A percentile compares a stretch with the other conserved stretches of the same genome.
These are phyloP conservation scores for Tylopilus sp. DNA, from an alignment of 1,284 basidiomycete species.

Conservation along the genomic window DNA sequence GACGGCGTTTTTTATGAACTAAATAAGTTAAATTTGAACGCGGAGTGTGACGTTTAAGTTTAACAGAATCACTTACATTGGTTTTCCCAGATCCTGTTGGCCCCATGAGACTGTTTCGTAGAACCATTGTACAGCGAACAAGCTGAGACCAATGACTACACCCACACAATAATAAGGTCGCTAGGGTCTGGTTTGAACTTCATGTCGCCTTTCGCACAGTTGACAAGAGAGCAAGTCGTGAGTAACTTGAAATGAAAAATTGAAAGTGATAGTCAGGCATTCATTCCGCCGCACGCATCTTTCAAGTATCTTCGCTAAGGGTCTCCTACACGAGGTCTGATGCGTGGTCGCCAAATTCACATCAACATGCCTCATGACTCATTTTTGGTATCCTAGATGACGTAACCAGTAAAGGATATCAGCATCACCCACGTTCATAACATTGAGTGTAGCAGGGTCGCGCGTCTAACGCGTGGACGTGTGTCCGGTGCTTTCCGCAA, in stretches of 20 bases:
- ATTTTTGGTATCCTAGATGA: too few species aligned
- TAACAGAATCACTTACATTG: conserved; percentile 20
- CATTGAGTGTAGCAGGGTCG: too few species aligned
- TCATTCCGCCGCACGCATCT: background rate
- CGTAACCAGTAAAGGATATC: too few species aligned
- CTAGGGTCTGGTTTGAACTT: conserved; percentile 12
- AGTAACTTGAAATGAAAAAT: background rate
- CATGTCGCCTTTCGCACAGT: conserved; percentile 1
- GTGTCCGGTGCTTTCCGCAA: too few species aligned
- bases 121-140: background rate
- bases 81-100: conserved; percentile 11
- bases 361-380: too few species aligned
- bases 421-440: too few species aligned
- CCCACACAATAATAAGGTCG: conserved; percentile 23
- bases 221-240: background rate
- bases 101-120: conserved; percentile 30
- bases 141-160: background rate
- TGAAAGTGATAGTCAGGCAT: too few species aligned
- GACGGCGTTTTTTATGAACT: conserved; percentile 33
- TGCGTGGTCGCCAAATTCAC: too few species aligned
- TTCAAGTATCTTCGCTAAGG: conserved; percentile 1
- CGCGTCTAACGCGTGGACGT: too few species aligned
- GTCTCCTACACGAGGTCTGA: too few species aligned
- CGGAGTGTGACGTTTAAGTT: background rate
- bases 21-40: background rate